A percentile compares a stretch with the other conserved stretches of the same genome.
These are phyloP conservation scores for Rubia peregrina DNA, from an alignment of 305 asterid species.

Conservation along the genomic window DNA sequence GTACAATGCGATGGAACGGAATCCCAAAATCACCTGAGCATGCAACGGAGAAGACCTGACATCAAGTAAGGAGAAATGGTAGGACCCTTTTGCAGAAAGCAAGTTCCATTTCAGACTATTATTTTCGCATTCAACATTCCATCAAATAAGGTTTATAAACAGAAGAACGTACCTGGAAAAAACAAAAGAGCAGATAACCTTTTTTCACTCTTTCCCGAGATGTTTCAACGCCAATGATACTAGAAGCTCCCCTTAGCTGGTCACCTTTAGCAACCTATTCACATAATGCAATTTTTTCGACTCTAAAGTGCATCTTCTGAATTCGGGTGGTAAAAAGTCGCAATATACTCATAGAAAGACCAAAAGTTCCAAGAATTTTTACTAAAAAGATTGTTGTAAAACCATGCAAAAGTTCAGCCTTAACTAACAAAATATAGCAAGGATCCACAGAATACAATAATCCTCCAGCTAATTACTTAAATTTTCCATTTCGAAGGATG, in stretches of 20 bases:
- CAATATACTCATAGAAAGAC: slow-evolving; percentile 69
- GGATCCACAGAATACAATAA: not conserved
- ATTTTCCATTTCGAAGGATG: not conserved
- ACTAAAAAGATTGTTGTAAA: too few species aligned
- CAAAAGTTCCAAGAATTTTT: too few species aligned
- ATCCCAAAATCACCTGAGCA: slow-evolving; percentile 36
- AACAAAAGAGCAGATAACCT: too few species aligned
- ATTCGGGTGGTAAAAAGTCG: slow-evolving; percentile 7
- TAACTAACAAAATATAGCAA: not conserved
- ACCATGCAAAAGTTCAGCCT: not conserved
- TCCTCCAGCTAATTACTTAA: not conserved
- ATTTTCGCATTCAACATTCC: too few species aligned
- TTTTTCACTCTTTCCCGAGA: slow-evolving; percentile 52
- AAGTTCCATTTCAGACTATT: too few species aligned
- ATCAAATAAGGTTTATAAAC: not conserved
- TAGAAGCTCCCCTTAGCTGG: slow-evolving; percentile 79
- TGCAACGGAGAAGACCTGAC: slow-evolving; percentile 39
- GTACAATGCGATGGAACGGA: not conserved
- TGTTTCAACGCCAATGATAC: slow-evolving; percentile 83
- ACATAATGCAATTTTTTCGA: slow-evolving; percentile 10
- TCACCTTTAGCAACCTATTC: slow-evolving; percentile 94
- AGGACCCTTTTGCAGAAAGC: slow-evolving; percentile 41
- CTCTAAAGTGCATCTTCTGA: not conserved
- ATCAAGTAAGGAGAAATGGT: slow-evolving; percentile 39
- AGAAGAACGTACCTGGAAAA: too few species aligned